Conservation (phyloP, 257 asterid species). For the Knoxia roxburghii region DNA sequence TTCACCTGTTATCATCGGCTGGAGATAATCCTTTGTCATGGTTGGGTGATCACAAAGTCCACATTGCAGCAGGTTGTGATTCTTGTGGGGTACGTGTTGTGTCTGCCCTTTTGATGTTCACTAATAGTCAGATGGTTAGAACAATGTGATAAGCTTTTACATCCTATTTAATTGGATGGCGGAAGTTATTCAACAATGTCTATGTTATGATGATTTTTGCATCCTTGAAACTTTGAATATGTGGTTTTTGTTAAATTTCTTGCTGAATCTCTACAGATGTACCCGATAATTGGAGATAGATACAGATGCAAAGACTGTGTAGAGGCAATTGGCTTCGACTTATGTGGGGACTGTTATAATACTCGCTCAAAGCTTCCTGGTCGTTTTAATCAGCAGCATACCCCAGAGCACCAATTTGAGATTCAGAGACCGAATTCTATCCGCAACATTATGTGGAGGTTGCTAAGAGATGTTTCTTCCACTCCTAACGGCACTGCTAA, state of each 20-base stretch:
- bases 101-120: background rate
- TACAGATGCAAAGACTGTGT: slow-evolving; percentile 51
- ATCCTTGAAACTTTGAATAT: background rate
- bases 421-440: slow-evolving; percentile 18
- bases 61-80: slow-evolving; percentile 50
- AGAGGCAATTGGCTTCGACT: slow-evolving; percentile 42
- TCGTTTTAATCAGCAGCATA: slow-evolving; percentile 58
- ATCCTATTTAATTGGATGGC: too few relatives aligned
- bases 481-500: slow-evolving; percentile 19
- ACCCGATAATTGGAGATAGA: slow-evolving; percentile 51
- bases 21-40: slow-evolving; percentile 25
- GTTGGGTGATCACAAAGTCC: slow-evolving; percentile 36
- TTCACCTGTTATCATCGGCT: slow-evolving; percentile 26
- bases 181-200: background rate
- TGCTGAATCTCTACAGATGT: slow-evolving; percentile 33
- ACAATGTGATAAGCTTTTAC: too few relatives aligned
- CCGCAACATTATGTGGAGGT: slow-evolving; percentile 26
- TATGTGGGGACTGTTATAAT: slow-evolving; percentile 42
- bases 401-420: slow-evolving; percentile 52
- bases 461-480: slow-evolving; percentile 26
- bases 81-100: slow-evolving; percentile 51
- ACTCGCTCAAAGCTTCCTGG: slow-evolving; percentile 46
- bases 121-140: background rate
- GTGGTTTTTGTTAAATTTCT: slow-evolving; percentile 5
- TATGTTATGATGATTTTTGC: background rate